Percentiles rank a stretch among this genome's conserved stretches.
These are phyloP conservation scores for Xylariaceae sp. DNA, from an alignment of 2,329 filamentous ascomycete species.

Conservation along the genomic window DNA sequence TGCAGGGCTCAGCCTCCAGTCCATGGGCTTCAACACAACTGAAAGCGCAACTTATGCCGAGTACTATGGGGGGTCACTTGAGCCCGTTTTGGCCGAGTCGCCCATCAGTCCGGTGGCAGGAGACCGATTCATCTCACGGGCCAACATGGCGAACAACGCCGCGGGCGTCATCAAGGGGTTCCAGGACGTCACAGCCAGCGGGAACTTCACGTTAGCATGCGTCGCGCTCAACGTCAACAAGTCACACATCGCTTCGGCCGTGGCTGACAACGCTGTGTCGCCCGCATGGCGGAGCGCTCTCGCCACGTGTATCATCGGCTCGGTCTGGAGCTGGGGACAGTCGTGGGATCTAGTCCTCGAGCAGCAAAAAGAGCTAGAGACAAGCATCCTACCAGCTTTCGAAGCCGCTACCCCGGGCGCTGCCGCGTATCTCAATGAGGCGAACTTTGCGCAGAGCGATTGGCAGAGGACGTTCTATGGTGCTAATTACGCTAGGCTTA, in stretches of 20 bases:
- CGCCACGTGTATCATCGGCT: constrained; percentile 9
- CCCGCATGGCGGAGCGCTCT: constrained; percentile 3
- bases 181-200: constrained; percentile 6
- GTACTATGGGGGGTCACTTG: constrained; percentile 7
- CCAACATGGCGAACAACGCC: background rate
- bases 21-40: background rate
- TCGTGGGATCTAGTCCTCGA: background rate
- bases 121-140: constrained; percentile 14
- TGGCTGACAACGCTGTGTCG: background rate
- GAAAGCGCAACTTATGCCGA: background rate
- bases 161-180: background rate
- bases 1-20: background rate
- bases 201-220: constrained; percentile 10
- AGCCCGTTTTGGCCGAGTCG: background rate
- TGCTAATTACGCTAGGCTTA: too few relatives aligned
- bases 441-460: too few relatives aligned
- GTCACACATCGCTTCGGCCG: background rate
- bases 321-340: constrained; percentile 11
- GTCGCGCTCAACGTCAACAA: constrained; percentile 5
- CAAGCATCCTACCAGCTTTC: too few relatives aligned
- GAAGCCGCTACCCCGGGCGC: too few relatives aligned
- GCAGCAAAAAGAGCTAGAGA: too few relatives aligned
- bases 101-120: constrained; percentile 13
- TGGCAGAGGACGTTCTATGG: too few relatives aligned
- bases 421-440: too few relatives aligned